These are phyloP conservation scores for Pestalotiopsis sp. DNA, from an alignment of 2,329 filamentous ascomycete genomes.

Conservation along the genomic window DNA sequence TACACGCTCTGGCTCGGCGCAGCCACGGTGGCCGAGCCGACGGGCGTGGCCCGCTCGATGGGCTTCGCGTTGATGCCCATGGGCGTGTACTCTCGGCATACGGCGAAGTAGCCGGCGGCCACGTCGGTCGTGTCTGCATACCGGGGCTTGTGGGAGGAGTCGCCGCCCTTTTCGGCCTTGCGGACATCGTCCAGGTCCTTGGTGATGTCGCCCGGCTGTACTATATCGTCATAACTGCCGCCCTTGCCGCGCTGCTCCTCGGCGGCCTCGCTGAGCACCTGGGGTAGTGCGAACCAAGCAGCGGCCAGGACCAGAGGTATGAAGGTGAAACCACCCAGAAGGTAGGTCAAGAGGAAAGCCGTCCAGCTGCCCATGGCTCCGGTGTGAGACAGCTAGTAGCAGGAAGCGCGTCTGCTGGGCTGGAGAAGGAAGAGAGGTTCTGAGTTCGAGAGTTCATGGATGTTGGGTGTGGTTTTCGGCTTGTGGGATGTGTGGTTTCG, in stretches of 20 bases:
- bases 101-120: slow-evolving; percentile 91
- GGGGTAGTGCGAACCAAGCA: slow-evolving; percentile 69
- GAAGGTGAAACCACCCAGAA: slow-evolving; percentile 87
- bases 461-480: not conserved
- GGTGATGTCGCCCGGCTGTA: slow-evolving; percentile 67
- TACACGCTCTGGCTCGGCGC: slow-evolving; percentile 91
- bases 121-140: slow-evolving; percentile 70
- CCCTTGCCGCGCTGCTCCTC: slow-evolving; percentile 25
- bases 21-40: slow-evolving; percentile 73
- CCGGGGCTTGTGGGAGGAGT: slow-evolving; percentile 52
- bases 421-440: not conserved
- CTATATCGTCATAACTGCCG: slow-evolving; percentile 43
- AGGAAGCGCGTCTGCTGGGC: slow-evolving; percentile 9
- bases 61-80: slow-evolving; percentile 92
- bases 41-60: slow-evolving; percentile 81
- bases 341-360: slow-evolving; percentile 72
- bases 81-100: slow-evolving; percentile 89
- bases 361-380: slow-evolving; percentile 54
- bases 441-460: not conserved
- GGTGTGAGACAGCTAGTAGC: slow-evolving; percentile 13
- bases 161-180: slow-evolving; percentile 58
- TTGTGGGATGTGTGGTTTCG: not conserved
- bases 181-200: slow-evolving; percentile 64
- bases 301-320: slow-evolving; percentile 70
- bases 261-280: slow-evolving; percentile 43